Base-by-base conservation (phyloP, 164 flowering plant species). In the Houttuynia cordata region DNA sequence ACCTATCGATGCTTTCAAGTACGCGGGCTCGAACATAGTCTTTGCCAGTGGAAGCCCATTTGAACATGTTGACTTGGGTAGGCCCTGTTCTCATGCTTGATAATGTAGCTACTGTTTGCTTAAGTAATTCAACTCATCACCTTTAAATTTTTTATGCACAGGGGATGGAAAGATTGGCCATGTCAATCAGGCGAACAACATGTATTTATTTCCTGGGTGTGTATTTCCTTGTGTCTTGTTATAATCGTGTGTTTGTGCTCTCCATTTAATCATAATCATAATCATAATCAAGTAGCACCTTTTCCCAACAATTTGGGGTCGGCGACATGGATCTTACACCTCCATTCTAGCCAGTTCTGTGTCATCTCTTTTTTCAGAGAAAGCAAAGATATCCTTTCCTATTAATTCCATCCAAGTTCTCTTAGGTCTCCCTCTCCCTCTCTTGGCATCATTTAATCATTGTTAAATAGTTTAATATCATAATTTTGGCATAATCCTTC, bases 1-100 rank as follows among this genome's bases (percentile, higher is more conserved):
- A 70, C 83, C 99, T 53, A 75, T 72, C 57, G 93, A 91, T 72
- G 99, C 96, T 67, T 94, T 94, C 78, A 88, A 83, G 71, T 72
- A 81, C 80, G 94, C 93, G 45, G 99, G 99, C 39, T 88, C 82
- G 69, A 75, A 87, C 72, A 85, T 91, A 50, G 84, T 91, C 51
- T 94, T 91, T 74, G 97, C 82, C 57, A 91, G 99, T 80, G 99
- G 99, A 55, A 91, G 97, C 74, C 99, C 97, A 65, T 94, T 94
- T 65, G 78, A 80, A 56, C 79, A 87, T 73, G 87, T 94, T 68
- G 75, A 80, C 71, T 88, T 83, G 58, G 96, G 99, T 94, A 56
- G 37, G 59, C n/a, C 41, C 41, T 23, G 37, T 45, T 45, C 49
- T 45, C 14, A 45, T 45, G 49, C 49, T 7, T 45, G 49, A 17